A percentile compares a stretch with the other conserved stretches of the same genome.
Evolutionary conservation across 2,329 filamentous ascomycete species (phyloP).

Genomic region (Chaetomium olivaceum): DNA sequence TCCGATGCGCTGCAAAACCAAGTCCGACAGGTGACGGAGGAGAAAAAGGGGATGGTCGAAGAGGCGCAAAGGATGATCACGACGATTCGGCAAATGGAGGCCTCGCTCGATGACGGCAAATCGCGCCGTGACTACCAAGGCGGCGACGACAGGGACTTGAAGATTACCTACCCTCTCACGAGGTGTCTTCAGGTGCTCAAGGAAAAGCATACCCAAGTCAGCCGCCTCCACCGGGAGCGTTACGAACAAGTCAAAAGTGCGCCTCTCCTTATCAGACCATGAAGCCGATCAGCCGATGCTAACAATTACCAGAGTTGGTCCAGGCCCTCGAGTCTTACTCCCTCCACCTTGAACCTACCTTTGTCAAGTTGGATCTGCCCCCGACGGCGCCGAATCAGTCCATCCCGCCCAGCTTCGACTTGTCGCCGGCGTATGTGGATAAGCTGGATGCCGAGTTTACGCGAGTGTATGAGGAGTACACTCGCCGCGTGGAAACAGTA

Average conservation of each 20-base stretch:
- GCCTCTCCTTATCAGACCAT: slow-evolving; percentile 34
- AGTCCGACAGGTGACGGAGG: slow-evolving; percentile 76
- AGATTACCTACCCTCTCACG: slow-evolving; percentile 79
- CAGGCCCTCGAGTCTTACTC: slow-evolving; percentile 95
- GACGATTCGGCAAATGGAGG: slow-evolving; percentile 89
- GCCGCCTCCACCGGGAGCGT: slow-evolving; percentile 82
- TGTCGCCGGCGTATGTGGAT: slow-evolving; percentile 86
- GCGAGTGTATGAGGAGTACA: slow-evolving; percentile 95
- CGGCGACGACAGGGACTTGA: slow-evolving; percentile 67
- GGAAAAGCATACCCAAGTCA: slow-evolving; percentile 80
- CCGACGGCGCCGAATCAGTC: slow-evolving; percentile 76
- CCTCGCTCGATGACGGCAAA: slow-evolving; percentile 77
- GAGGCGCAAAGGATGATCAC: slow-evolving; percentile 84
- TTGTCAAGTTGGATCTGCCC: slow-evolving; percentile 81
- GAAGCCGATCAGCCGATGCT: slow-evolving; percentile 19
- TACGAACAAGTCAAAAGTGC: slow-evolving; percentile 94
- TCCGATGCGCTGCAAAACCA: slow-evolving; percentile 92
- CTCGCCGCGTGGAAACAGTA: slow-evolving; percentile 74
- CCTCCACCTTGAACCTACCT: slow-evolving; percentile 87
- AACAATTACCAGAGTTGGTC: slow-evolving; percentile 69
- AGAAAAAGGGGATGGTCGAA: slow-evolving; percentile 89
- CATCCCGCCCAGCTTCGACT: slow-evolving; percentile 80
- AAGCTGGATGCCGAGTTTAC: slow-evolving; percentile 89
- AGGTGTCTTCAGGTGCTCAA: slow-evolving; percentile 78
- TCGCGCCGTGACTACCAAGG: slow-evolving; percentile 65